Evolutionary conservation across 208 protist genomes (phyloP), one percentile per base, ranked within the genome.

Genomic region (Porcisia hertigi): DNA sequence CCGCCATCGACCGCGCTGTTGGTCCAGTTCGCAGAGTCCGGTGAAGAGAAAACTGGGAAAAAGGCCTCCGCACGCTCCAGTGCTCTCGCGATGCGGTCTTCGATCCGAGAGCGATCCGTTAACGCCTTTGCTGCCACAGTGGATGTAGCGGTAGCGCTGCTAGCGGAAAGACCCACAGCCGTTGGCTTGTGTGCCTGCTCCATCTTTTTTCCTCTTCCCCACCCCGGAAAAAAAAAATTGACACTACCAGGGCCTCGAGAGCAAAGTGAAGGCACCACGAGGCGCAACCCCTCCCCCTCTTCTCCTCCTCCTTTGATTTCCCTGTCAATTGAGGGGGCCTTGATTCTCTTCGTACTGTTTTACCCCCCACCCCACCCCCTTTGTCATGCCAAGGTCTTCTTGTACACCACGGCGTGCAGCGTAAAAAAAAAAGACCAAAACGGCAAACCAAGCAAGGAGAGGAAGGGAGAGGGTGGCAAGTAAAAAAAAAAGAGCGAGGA

Each of bases 31-130:
- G 66, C 34, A 71, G 16, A 53, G 47, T 71, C 47, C 18, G 8
- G 62, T 20, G 7, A 20, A 2, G 47, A 36, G 43, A 25, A 30
- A 36, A 30, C 39, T 39, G 25, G 12, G 6, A 36, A 47, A 6
- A 72, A 16, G 30, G 34, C 36, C 20, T 72, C 69, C 8, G 45
- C 69, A 36, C 34, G 36, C 43, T 75, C 41, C 16, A 75, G 39
- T 2, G 71, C 71, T 41, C 65, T 39, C 11, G 43, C 43, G 12
- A 75, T 55, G 14, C 25, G 57, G 18, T 39, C 57, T 43, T 75
- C 71, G 8, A 75, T 34, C 20, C 54, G 54, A 14, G 71, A 75
- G 58, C 58, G 36, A 58, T 75, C 58, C 47, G 11, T 34, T 16
- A 41, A 34, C 8, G 57, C 11, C 41, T 39, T 75, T 14, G 43